Conservation (phyloP, 495 filamentous ascomycete species). For the Aspergillus kassunensis region DNA sequence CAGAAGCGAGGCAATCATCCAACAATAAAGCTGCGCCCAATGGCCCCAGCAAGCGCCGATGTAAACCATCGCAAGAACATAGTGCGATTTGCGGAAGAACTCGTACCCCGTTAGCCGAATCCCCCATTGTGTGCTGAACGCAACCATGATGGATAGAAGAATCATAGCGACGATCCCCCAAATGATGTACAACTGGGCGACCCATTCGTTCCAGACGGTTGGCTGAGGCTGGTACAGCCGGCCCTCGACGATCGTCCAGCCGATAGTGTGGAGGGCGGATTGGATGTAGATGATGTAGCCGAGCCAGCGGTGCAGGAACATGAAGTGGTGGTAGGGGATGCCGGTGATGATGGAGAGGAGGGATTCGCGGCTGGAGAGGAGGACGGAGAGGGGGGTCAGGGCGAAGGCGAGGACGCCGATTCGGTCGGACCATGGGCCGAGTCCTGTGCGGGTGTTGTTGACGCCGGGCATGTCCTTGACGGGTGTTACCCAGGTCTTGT, state of each 20-base stretch:
- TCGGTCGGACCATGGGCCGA: conserved; percentile 60
- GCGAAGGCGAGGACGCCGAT: conserved; percentile 63
- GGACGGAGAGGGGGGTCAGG: conserved; percentile 58
- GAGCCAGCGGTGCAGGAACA: conserved; percentile 65
- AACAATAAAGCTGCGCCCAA: conserved; percentile 58
- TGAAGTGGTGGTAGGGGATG: conserved; percentile 63
- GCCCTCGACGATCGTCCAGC: conserved; percentile 59
- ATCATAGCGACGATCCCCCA: conserved; percentile 63
- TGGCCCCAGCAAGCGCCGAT: conserved; percentile 66
- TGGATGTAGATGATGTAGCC: conserved; percentile 62
- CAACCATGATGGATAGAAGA: conserved; percentile 52
- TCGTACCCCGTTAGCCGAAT: conserved; percentile 63
- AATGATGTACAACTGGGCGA: conserved; percentile 55
- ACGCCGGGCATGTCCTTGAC: conserved; percentile 42
- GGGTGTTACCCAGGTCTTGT: conserved; percentile 58
- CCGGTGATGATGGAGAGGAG: conserved; percentile 59
- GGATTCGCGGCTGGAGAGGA: conserved; percentile 56
- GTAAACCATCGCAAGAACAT: conserved; percentile 60
- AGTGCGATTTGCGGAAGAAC: conserved; percentile 61
- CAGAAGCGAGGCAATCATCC: conserved; percentile 56
- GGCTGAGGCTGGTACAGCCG: conserved; percentile 64
- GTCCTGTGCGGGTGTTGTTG: conserved; percentile 52
- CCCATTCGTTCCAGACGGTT: conserved; percentile 42
- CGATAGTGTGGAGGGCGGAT: conserved; percentile 58
- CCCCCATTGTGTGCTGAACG: conserved; percentile 49